Conservation (phyloP, 2,329 filamentous ascomycete species). For the Curvularia eragrostidis region DNA sequence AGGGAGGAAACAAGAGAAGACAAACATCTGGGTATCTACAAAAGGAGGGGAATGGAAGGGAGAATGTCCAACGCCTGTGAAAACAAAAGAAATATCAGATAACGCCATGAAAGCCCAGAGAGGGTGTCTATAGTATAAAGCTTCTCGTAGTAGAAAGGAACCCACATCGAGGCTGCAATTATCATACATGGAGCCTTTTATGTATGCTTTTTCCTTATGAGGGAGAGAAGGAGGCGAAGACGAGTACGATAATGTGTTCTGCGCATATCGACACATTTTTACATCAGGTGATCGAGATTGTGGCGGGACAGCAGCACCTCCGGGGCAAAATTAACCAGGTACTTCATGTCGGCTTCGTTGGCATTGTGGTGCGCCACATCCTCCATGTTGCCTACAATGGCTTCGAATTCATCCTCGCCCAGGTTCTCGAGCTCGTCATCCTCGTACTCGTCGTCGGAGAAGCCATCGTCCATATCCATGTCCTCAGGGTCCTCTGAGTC, state of each 20-base stretch:
- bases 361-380: conserved; percentile 14
- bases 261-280: background rate
- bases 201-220: background rate
- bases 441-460: background rate
- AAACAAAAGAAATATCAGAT: no score
- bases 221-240: no score
- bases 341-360: conserved; percentile 22
- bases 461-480: conserved; percentile 2
- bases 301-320: conserved; percentile 21
- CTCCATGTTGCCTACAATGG: conserved; percentile 23
- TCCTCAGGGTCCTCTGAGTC: background rate
- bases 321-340: conserved; percentile 32
- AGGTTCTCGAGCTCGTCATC: conserved; percentile 24
- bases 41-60: no score
- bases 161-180: no score
- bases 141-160: no score
- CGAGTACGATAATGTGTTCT: background rate
- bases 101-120: no score
- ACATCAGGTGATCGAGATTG: conserved; percentile 16
- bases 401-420: conserved; percentile 16
- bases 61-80: no score
- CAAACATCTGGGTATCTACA: no score
- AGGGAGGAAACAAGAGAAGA: no score
- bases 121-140: no score
- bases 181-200: background rate